phyloP scores from a whole-genome alignment of 2,329 filamentous ascomycete genomes.

The Tympanopsis confertula region DNA sequence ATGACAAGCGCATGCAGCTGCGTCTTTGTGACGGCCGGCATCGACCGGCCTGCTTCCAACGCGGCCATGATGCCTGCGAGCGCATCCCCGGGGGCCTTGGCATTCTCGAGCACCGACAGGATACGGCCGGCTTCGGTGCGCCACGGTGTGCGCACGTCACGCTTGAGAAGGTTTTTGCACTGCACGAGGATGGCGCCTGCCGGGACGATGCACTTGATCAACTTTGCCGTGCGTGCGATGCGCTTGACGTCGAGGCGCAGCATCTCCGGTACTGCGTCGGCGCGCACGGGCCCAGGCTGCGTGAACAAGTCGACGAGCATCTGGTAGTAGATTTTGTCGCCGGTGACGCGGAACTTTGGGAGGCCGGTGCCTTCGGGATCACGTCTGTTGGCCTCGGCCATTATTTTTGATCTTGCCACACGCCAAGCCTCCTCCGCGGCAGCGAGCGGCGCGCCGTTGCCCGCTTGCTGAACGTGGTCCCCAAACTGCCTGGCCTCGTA shows the following conservation, averaged over 20 bases:
- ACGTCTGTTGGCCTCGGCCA: conserved; percentile 53
- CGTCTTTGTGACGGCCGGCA: conserved; percentile 48
- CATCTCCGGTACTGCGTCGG: conserved; percentile 58
- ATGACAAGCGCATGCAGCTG: conserved; percentile 46
- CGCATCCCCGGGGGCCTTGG: conserved; percentile 34
- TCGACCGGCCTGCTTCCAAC: conserved; percentile 49
- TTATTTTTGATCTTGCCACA: conserved; percentile 48
- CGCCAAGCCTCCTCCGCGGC: conserved; percentile 58
- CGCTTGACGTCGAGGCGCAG: conserved; percentile 58
- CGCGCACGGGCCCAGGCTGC: conserved; percentile 42
- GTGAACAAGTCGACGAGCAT: conserved; percentile 67
- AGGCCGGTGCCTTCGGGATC: conserved; percentile 59
- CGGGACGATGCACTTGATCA: conserved; percentile 56
- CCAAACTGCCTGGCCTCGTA: conserved; percentile 68
- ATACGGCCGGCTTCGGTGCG: conserved; percentile 64
- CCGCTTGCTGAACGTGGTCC: conserved; percentile 46
- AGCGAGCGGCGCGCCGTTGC: conserved; percentile 32
- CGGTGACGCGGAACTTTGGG: conserved; percentile 47
- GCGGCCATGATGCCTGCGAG: conserved; percentile 52
- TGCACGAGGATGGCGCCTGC: conserved; percentile 66
- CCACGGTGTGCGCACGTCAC: conserved; percentile 69
- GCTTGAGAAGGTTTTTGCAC: conserved; percentile 72
- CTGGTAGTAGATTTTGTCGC: conserved; percentile 63
- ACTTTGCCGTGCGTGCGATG: conserved; percentile 40
- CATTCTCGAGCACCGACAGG: conserved; percentile 53